These are phyloP conservation scores for Acanthamoeba castellanii DNA, from an alignment of 208 protist genomes.

Conservation along the genomic window DNA sequence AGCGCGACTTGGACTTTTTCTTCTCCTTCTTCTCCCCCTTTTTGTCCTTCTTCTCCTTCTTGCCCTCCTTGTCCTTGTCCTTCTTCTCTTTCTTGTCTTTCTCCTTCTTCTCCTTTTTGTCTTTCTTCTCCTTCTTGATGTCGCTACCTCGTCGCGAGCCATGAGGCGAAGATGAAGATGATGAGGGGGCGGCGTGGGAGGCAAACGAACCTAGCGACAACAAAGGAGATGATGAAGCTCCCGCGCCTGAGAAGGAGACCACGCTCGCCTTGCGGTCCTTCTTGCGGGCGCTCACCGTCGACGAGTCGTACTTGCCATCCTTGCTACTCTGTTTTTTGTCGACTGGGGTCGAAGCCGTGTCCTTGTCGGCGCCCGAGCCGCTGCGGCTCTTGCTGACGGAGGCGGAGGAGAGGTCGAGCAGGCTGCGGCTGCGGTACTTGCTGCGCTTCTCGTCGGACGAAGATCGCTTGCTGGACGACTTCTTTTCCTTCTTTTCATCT, in stretches of 20 bases:
- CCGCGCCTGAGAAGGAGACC: neutral
- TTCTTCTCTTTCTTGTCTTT: neutral
- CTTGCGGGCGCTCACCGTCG: neutral
- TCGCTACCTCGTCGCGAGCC: neutral
- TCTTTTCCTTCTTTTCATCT: neutral
- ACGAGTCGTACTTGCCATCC: constrained; percentile 6
- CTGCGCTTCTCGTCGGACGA: neutral
- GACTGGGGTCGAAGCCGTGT: neutral
- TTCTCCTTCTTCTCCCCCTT: neutral
- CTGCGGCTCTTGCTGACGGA: neutral
- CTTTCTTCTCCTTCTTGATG: neutral
- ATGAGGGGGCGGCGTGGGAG: neutral
- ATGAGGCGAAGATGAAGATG: neutral
- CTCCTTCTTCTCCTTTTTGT: neutral
- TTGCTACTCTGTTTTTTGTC: neutral
- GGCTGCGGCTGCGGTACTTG: constrained; percentile 32
- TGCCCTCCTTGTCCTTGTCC: neutral
- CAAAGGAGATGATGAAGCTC: neutral
- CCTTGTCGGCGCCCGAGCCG: neutral
- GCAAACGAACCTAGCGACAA: neutral
- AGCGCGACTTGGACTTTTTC: neutral
- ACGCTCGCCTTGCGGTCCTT: neutral
- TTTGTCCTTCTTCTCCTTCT: neutral
- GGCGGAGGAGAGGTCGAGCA: neutral
- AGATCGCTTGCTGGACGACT: neutral